Base-by-base conservation (phyloP, 768 basidiomycete genomes). In the Lactifluus hygrophoroides region DNA sequence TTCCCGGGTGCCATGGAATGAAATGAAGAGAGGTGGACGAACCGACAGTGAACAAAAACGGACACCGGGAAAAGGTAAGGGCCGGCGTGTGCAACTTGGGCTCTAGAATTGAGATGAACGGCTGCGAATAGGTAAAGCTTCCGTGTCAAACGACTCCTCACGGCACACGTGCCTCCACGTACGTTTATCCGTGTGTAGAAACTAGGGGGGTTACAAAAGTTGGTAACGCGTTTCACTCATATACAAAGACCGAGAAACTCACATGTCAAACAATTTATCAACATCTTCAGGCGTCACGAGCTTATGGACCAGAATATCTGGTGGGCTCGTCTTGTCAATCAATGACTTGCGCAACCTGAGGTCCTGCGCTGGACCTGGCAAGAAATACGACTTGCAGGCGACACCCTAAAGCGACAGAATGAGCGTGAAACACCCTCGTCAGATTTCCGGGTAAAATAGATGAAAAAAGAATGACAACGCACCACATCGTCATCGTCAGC, bases 31-130 rank as follows among this genome's bases (percentile, higher is more conserved):
- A 30, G 45, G 40, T 2, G n/a, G 63, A 82, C 84, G 80, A 65
- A 91, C 89, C 81, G 57, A 92, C 90, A 32, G 94, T 94, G 71
- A 95, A 93, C 37, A 97, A 70, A 75, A 95, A 95, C 3, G 93
- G 90, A 65, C 87, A 90, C 21, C 94, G 82, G 70, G 84, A 83
- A 63, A 84, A 86, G 1, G 89, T 88, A 62, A 77, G 79, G 53
- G 86, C 85, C 5, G 92, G 86, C 0, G 90, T 93, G 68, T 97
- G 94, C 21, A 95, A 77, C 32, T 80, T 78, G 10, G 87, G 85
- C 64, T 94, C 93, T 21, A 95, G 74, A 25, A 95, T 69, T 2
- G 85, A 91, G 19, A 90, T 72, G 0, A 88, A 90, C 8, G 81
- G 73, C 65, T 91, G 87, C 79, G 89, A 86, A 63, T 79, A 77